phyloP scores from a whole-genome alignment of 805 yeast species.

The Saturnispora hagleri region DNA sequence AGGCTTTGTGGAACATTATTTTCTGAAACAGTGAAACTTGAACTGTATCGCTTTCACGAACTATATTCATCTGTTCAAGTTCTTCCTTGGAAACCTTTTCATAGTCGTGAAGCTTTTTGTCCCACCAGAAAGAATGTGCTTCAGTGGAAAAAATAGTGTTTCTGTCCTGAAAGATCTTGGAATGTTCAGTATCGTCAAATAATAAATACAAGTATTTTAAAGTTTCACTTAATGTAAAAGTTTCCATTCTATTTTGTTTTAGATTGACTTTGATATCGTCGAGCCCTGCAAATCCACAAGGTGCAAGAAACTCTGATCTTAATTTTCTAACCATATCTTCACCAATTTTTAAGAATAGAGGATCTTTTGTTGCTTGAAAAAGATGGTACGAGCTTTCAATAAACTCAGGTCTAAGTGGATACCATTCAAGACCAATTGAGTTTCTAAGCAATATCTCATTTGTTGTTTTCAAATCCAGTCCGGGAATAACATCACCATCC shows the following conservation, averaged over 20 bases:
- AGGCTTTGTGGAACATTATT: neutral
- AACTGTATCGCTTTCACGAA: neutral
- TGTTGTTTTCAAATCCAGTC: constrained; percentile 17
- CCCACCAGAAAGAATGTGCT: constrained; percentile 83
- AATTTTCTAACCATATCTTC: constrained; percentile 50
- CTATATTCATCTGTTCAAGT: constrained; percentile 7
- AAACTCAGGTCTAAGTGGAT: constrained; percentile 87
- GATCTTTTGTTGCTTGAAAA: constrained; percentile 79
- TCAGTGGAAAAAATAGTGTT: constrained; percentile 66
- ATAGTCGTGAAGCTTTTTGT: constrained; percentile 22
- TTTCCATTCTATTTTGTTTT: constrained; percentile 78
- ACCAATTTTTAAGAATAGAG: constrained; percentile 72
- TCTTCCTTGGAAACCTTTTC: constrained; percentile 16
- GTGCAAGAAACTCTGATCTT: constrained; percentile 39
- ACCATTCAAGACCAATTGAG: constrained; percentile 69
- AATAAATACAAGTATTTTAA: constrained; percentile 72
- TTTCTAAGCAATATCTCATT: constrained; percentile 22
- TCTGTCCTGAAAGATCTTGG: constrained; percentile 17
- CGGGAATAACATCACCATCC: constrained; percentile 16
- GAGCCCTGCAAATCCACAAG: constrained; percentile 77
- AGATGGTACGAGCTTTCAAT: constrained; percentile 80
- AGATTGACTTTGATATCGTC: constrained; percentile 57
- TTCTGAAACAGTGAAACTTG: constrained; percentile 1
- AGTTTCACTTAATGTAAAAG: constrained; percentile 83
- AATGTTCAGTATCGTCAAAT: constrained; percentile 45